Evolutionary conservation across 108 stramenopile species (phyloP).

Genomic region (Craspedostauros australis): DNA sequence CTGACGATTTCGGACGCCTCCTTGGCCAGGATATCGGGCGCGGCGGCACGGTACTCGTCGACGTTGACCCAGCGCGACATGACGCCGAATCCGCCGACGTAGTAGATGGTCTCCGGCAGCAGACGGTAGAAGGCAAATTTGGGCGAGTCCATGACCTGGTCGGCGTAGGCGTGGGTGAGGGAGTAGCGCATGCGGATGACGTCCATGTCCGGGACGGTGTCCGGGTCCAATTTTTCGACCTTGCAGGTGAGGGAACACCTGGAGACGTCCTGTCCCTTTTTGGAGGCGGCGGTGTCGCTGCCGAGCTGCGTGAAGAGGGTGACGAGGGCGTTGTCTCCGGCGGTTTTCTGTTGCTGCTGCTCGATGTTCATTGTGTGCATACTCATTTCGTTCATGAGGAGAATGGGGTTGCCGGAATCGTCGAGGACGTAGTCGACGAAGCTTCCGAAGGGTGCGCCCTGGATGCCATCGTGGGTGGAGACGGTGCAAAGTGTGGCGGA

Average conservation of each 20-base stretch:
- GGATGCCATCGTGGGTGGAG: slow-evolving; percentile 69
- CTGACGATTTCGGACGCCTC: slow-evolving; percentile 77
- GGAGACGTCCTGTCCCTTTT: slow-evolving; percentile 74
- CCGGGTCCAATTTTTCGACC: slow-evolving; percentile 60
- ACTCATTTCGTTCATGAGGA: slow-evolving; percentile 92
- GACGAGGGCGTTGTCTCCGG: slow-evolving; percentile 35
- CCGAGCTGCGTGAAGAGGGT: slow-evolving; percentile 76
- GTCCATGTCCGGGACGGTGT: slow-evolving; percentile 73
- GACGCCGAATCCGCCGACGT: slow-evolving; percentile 96
- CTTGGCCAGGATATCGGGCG: slow-evolving; percentile 92
- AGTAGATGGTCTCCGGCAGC: slow-evolving; percentile 83
- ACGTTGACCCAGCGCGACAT: slow-evolving; percentile 88
- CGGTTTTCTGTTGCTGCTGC: slow-evolving; percentile 9
- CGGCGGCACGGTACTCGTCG: slow-evolving; percentile 74
- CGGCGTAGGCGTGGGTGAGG: slow-evolving; percentile 90
- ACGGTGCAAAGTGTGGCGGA: slow-evolving; percentile 84
- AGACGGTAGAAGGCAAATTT: slow-evolving; percentile 92
- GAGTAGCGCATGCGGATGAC: slow-evolving; percentile 85
- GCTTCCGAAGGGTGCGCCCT: slow-evolving; percentile 90
- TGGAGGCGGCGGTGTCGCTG: slow-evolving; percentile 4
- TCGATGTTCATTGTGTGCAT: slow-evolving; percentile 94
- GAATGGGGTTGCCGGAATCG: slow-evolving; percentile 85
- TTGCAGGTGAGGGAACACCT: slow-evolving; percentile 90
- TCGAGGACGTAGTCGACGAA: slow-evolving; percentile 97
- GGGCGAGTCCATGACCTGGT: slow-evolving; percentile 92